Base-by-base conservation (phyloP, 2,329 filamentous ascomycete species). In the Aureobasidium melanogenum region DNA sequence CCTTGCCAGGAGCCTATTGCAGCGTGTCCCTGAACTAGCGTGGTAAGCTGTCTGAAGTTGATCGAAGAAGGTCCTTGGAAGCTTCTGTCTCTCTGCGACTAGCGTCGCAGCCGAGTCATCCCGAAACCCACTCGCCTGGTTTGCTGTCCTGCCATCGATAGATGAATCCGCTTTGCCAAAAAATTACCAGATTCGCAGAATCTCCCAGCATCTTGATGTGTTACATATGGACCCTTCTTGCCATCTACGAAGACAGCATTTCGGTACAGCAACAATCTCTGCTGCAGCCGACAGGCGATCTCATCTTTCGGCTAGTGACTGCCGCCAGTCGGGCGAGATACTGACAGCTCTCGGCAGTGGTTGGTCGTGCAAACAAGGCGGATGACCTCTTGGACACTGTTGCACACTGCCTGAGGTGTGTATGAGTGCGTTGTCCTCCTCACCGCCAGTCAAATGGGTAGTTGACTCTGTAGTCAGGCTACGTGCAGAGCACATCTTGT, bases 61-160 rank as follows among this genome's bases (percentile, higher is more conserved):
- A 51, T 52, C 59, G 59, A 55, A 61, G 59, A 61, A 61, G 47
- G 38, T 28, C 46, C 50, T 55, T 61, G 59, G 59, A 61, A 61
- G 59, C 48, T 61, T 55, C 50, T 61, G 57, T 55, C 59, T 46
- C 17, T 43, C 39, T 46, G 34, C 47, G 38, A 46, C 57, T 60
- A 60, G 57, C 47, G 38, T 28, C 17, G 28, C 47, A 38, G 47
- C 59, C 59, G 59, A 61, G 39, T 34, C 59, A 38, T 38, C 54
- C 59, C 59, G 59, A 39, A 46, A 44, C 59, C 59, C 59, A 39
- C 47, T 52, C 38, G 59, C 59, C 59, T 55, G 59, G 59, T 61
- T 55, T 52, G 43, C 32, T 58, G 19, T n/a, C 44, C 34, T 59
- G 43, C 44, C 44, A 34, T 59, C 47, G 39, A 61, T 52, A 52